Conservation (phyloP, 352 stramenopile species). For the Globisporangium barbulae region DNA sequence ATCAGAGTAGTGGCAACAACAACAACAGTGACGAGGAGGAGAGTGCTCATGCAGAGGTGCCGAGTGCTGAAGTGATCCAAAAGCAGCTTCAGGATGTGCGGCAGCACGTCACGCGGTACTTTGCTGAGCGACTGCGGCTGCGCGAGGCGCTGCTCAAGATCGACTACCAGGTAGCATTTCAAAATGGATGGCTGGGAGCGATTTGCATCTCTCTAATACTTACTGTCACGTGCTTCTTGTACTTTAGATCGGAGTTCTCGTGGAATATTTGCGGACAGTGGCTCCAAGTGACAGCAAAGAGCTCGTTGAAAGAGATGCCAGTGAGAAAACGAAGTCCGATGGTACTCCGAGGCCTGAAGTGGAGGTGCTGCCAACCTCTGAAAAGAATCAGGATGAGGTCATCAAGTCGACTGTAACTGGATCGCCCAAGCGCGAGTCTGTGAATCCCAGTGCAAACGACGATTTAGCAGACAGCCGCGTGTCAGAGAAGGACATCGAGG, state of each 20-base stretch:
- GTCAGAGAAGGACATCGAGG: constrained; percentile 6
- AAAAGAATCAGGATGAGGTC: constrained; percentile 10
- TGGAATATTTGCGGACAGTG: not conserved
- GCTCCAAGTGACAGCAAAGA: not conserved
- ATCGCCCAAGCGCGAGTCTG: not conserved
- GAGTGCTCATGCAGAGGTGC: not conserved
- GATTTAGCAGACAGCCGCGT: not conserved
- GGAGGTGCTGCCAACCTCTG: not conserved
- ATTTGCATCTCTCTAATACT: not conserved
- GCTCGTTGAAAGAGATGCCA: not conserved
- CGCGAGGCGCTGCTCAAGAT: constrained; percentile 69
- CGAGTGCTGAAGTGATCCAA: constrained; percentile 9
- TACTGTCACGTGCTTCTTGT: not conserved
- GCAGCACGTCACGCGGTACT: constrained; percentile 76
- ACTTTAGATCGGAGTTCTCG: constrained; percentile 4
- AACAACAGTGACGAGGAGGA: constrained; percentile 12
- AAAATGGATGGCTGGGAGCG: not conserved
- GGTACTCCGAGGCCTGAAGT: not conserved
- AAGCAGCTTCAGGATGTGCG: constrained; percentile 40
- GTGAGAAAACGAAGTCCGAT: not conserved
- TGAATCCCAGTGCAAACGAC: not conserved
- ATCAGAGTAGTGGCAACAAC: not conserved
- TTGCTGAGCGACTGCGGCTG: constrained; percentile 85
- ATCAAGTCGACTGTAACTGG: not conserved
- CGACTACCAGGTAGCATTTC: constrained; percentile 51